Evolutionary conservation across 2,329 filamentous ascomycete species (phyloP), one percentile per base, ranked within the genome.

Genomic region (Fusarium sarcochroum): DNA sequence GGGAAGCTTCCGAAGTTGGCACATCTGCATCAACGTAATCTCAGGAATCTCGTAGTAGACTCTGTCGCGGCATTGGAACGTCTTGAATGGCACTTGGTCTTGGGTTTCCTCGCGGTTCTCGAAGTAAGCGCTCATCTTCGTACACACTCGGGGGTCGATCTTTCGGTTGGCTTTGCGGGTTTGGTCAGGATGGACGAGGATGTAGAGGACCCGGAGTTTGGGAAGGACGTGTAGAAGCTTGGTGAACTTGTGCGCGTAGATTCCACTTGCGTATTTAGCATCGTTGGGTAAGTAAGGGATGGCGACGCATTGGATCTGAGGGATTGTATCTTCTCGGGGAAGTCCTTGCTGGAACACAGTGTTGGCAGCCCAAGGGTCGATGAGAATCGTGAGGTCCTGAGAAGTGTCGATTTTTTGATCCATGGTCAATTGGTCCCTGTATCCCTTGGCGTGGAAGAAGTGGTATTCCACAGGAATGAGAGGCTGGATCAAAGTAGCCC

Each of bases 21-120:
- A 14, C 27, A 32, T 35, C 11, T 35, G 17, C 18, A 17, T 7
- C 32, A 37, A 23, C 7, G 6, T 17, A 11, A 17, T 32, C 20
- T 21, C 14, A 3, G 37, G 27, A 14, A 58, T 37, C 17, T 58
- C 56, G 13, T 34, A 27, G 14, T 54, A 58, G 20, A 47, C 17
- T 13, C 56, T 35, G 51, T 41, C n/a, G 6, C 8, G 17, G 18
- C 21, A 44, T 10, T 25, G 2, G 38, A 38, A 60, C 1, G 18
- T 37, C 30, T 30, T 15, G 7, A n/a, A 20, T 6, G 20, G 21
- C 10, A 35, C 32, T 14, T 21, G 35, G 3, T 38, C 8, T 17
- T n/a, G 14, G 2, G 42, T 48, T 10, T 50, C 15, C 23, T 40
- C 8, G 11, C 30, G 34, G 11, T 11, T 17, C 4, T 30, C 30